Percentiles rank a stretch among this genome's conserved stretches.
Evolutionary conservation across 352 stramenopile species (phyloP).

Genomic region (Phytophthora sp.): DNA sequence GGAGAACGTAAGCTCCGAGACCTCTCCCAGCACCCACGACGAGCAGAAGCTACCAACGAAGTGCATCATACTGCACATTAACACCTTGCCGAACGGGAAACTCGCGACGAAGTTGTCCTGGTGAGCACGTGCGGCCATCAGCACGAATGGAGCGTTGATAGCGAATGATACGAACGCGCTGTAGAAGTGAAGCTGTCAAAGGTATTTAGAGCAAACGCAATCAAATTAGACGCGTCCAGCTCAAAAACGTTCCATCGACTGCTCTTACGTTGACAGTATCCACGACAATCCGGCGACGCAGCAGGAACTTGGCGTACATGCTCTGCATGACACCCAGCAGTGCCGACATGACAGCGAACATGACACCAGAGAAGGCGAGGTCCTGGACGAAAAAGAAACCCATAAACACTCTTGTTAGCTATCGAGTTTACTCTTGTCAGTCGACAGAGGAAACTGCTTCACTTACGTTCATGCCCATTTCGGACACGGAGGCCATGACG

Average conservation of each 20-base stretch:
- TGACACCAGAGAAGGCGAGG: constrained; percentile 63
- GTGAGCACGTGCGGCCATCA: constrained; percentile 59
- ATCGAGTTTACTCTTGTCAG: too few species aligned
- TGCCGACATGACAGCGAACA: constrained; percentile 78
- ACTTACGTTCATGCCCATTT: constrained; percentile 87
- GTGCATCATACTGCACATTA: constrained; percentile 85
- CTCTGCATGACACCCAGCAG: constrained; percentile 87
- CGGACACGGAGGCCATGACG: constrained; percentile 82
- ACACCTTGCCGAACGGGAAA: constrained; percentile 76
- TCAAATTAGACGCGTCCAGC: too few species aligned
- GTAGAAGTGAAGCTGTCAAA: constrained; percentile 85
- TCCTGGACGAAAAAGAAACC: constrained; percentile 44
- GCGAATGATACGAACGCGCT: constrained; percentile 82
- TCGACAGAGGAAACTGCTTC: too few species aligned
- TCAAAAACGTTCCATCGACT: neutral
- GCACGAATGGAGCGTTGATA: constrained; percentile 81
- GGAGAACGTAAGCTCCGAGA: constrained; percentile 89
- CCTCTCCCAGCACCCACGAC: constrained; percentile 83
- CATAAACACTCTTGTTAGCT: constrained; percentile 7
- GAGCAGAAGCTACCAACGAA: constrained; percentile 84
- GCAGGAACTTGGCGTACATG: constrained; percentile 89
- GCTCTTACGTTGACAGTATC: constrained; percentile 85
- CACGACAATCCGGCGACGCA: constrained; percentile 74
- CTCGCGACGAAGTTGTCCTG: constrained; percentile 65
- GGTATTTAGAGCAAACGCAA: too few species aligned